These are phyloP conservation scores for Phialophora tarda DNA, from an alignment of 2,329 filamentous ascomycete genomes.

Conservation along the genomic window DNA sequence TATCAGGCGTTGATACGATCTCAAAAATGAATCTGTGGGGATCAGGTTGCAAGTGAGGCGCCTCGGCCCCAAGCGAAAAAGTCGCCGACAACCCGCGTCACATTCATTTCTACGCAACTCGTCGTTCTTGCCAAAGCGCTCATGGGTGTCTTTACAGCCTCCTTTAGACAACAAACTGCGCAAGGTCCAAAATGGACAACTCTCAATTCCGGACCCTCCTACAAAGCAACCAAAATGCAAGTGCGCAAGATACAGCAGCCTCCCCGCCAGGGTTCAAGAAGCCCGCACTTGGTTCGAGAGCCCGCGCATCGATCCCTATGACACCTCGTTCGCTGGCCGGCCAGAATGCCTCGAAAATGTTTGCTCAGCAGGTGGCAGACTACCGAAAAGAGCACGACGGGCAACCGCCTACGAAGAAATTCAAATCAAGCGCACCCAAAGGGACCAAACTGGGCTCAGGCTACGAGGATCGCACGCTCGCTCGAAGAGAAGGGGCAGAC, in stretches of 20 bases:
- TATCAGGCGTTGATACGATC: background rate
- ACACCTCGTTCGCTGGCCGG: constrained; percentile 69
- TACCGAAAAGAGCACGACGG: constrained; percentile 61
- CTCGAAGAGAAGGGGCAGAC: constrained; percentile 62
- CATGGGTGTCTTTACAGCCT: too few species aligned
- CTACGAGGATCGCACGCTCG: constrained; percentile 80
- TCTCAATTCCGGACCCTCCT: constrained; percentile 87
- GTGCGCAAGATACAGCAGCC: constrained; percentile 42
- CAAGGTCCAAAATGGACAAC: constrained; percentile 76
- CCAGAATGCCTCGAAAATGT: constrained; percentile 69
- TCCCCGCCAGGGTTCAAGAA: constrained; percentile 56
- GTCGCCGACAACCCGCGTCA: background rate
- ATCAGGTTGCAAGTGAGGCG: background rate
- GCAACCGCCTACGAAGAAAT: constrained; percentile 70
- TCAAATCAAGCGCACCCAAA: constrained; percentile 77
- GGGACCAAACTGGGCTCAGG: constrained; percentile 79
- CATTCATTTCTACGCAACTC: background rate
- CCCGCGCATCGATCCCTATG: constrained; percentile 86
- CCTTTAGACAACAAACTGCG: background rate
- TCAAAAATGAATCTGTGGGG: background rate
- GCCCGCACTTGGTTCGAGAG: constrained; percentile 73
- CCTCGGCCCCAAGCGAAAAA: background rate
- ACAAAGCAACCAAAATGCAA: constrained; percentile 42
- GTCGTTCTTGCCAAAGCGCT: background rate
- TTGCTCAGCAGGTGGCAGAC: constrained; percentile 83